A percentile compares a stretch with the other conserved stretches of the same genome.
Conservation (phyloP, 441 rosid genomes). For the Pelargonium cotyledonis region DNA sequence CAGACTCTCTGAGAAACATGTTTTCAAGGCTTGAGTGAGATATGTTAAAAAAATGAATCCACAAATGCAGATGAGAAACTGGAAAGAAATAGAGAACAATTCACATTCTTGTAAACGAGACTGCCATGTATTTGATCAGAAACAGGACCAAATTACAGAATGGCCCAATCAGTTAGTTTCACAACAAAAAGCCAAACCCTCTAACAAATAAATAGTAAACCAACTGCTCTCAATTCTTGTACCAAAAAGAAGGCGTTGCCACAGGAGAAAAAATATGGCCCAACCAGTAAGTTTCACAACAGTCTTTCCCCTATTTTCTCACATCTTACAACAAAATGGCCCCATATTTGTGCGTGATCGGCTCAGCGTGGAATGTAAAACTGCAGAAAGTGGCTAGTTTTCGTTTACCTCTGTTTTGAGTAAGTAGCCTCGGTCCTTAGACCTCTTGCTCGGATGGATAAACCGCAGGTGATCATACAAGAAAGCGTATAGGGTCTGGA, state of each 20-base stretch:
- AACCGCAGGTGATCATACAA: too few relatives aligned
- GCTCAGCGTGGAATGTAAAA: neutral
- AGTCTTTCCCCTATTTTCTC: neutral
- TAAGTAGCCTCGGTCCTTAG: neutral
- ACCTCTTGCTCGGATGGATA: neutral
- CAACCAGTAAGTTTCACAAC: neutral
- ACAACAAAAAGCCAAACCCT: too few relatives aligned
- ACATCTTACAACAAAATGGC: conserved; percentile 3
- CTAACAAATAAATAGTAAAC: neutral
- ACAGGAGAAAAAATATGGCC: neutral
- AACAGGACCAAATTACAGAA: too few relatives aligned
- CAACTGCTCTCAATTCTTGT: neutral
- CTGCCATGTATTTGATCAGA: too few relatives aligned
- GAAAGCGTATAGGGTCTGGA: neutral
- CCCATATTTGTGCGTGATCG: neutral
- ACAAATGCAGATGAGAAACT: too few relatives aligned
- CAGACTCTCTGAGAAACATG: too few relatives aligned
- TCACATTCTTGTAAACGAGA: too few relatives aligned
- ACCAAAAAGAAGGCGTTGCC: neutral
- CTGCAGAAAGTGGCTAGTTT: neutral
- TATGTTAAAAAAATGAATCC: too few relatives aligned
- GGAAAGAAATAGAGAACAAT: too few relatives aligned
- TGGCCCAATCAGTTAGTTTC: too few relatives aligned
- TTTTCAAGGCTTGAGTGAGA: too few relatives aligned
- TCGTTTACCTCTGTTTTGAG: neutral